phyloP scores from a whole-genome alignment of 306 rosid species.

The Carpinus viminea region DNA sequence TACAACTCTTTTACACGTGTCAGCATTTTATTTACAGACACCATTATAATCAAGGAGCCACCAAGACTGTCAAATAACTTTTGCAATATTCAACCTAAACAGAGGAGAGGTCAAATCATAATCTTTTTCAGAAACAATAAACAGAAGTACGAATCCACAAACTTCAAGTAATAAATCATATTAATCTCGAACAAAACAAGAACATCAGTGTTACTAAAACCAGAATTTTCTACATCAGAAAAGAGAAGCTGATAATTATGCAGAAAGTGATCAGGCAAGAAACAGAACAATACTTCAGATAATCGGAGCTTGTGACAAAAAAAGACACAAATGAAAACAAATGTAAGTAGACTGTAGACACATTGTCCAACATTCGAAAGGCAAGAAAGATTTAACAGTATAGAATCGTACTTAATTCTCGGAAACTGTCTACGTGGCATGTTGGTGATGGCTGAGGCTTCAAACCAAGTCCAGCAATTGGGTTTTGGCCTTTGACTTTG shows the following conservation, averaged over 20 bases:
- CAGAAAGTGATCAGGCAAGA: not conserved
- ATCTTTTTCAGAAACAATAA: not conserved
- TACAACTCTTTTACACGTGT: no score
- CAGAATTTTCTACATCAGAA: not conserved
- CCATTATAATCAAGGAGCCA: not conserved
- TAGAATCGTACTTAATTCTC: conserved; percentile 25
- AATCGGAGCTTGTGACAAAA: not conserved
- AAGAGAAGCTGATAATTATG: not conserved
- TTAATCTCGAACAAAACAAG: not conserved
- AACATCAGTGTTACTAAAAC: not conserved
- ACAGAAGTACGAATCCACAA: not conserved
- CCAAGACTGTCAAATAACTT: not conserved
- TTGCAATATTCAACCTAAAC: no score
- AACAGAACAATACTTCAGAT: not conserved
- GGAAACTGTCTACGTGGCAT: conserved; percentile 15
- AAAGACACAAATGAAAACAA: not conserved
- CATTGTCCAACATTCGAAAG: not conserved
- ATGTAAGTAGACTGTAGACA: no score
- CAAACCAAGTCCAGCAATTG: conserved; percentile 6
- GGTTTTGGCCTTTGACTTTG: not conserved
- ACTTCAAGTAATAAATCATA: not conserved
- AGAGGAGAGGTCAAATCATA: not conserved
- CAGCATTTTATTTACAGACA: no score
- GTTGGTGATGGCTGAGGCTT: conserved; percentile 13
- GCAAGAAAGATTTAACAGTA: not conserved